These are phyloP conservation scores for Mycosarcoma maydis DNA, from an alignment of 1,284 basidiomycete genomes.

Conservation along the genomic window DNA sequence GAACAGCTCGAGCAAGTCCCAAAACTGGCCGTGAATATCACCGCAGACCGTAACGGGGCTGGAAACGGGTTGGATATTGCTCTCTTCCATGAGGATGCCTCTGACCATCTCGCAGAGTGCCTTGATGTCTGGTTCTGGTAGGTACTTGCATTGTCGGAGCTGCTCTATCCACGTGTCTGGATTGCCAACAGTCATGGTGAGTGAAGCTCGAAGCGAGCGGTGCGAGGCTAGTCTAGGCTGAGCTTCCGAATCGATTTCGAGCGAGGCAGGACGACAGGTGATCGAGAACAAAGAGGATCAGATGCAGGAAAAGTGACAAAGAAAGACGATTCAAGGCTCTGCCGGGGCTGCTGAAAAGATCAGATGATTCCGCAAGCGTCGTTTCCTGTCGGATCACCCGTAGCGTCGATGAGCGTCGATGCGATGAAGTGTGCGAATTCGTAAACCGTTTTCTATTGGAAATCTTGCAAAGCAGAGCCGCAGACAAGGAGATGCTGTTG, in stretches of 20 bases:
- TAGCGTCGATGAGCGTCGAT: background rate
- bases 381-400: background rate
- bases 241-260: background rate
- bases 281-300: background rate
- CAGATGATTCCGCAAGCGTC: background rate
- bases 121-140: constrained; percentile 92
- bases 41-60: constrained; percentile 92
- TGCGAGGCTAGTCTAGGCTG: background rate
- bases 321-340: background rate
- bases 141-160: constrained; percentile 82
- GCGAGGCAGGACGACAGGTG: too few species aligned
- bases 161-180: constrained; percentile 69
- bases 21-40: constrained; percentile 95
- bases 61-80: constrained; percentile 91
- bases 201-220: background rate
- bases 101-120: constrained; percentile 85
- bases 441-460: too few species aligned
- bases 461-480: too few species aligned
- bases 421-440: too few species aligned
- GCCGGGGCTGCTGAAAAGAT: background rate
- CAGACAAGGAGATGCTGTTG: too few species aligned
- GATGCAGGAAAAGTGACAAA: background rate
- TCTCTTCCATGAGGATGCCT: constrained; percentile 87
- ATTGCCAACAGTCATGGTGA: constrained; percentile 49
- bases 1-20: constrained; percentile 90